A percentile compares a stretch with the other conserved stretches of the same genome.
Evolutionary conservation across 2,329 filamentous ascomycete genomes (phyloP).

Genomic region (Penicillium freii): DNA sequence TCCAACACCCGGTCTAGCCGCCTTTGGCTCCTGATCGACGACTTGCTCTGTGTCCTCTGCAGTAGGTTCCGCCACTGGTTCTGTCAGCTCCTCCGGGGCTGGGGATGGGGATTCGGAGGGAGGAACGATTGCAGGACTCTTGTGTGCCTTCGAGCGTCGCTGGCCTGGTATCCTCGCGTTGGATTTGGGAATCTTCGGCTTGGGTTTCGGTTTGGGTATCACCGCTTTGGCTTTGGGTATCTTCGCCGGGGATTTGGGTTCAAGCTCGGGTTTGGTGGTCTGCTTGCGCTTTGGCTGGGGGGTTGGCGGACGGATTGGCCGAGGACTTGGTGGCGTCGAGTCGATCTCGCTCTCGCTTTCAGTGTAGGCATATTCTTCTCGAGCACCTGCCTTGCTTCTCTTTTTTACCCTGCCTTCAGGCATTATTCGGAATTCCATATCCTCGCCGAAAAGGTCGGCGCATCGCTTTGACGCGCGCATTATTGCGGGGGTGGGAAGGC

Average conservation of each 20-base stretch:
- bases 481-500: constrained; percentile 65
- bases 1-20: constrained; percentile 9
- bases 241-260: not conserved
- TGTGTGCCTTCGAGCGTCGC: not conserved
- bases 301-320: constrained; percentile 4
- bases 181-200: not conserved
- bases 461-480: constrained; percentile 72
- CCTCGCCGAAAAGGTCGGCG: constrained; percentile 69
- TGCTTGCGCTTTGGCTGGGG: not conserved
- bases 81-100: not conserved
- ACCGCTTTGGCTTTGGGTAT: not conserved
- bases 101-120: not conserved
- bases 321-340: not conserved
- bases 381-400: constrained; percentile 7
- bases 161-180: constrained; percentile 8
- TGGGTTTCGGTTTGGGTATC: not conserved
- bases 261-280: not conserved
- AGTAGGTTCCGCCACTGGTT: not conserved
- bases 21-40: not conserved
- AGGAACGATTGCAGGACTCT: constrained; percentile 1
- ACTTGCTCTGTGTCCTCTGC: not conserved
- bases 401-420: constrained; percentile 38
- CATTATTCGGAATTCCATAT: constrained; percentile 64
- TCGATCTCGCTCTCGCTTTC: constrained; percentile 31
- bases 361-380: constrained; percentile 20